A percentile compares a stretch with the other conserved stretches of the same genome.
Conservation (phyloP, 164 flowering plant genomes). For the Umbellularia californica region DNA sequence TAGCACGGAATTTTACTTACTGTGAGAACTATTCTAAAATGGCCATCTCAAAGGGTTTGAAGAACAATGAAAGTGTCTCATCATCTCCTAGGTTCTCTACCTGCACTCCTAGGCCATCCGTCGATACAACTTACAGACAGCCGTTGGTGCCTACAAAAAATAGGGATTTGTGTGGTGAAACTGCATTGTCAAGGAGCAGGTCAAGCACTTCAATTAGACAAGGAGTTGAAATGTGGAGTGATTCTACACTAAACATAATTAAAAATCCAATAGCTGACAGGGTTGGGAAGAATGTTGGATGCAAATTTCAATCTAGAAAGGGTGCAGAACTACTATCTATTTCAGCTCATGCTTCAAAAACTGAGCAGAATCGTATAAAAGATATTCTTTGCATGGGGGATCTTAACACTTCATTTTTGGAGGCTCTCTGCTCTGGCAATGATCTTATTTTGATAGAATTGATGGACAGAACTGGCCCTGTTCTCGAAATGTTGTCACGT, state of each 20-base stretch:
- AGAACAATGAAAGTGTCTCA: slow-evolving; percentile 30
- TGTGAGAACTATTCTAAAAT: slow-evolving; percentile 28
- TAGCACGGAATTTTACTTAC: slow-evolving; percentile 37
- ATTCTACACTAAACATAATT: slow-evolving; percentile 24
- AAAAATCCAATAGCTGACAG: slow-evolving; percentile 28
- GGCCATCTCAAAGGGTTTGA: slow-evolving; percentile 32
- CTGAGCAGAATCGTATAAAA: slow-evolving; percentile 41
- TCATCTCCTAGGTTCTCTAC: slow-evolving; percentile 60
- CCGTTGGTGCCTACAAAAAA: slow-evolving; percentile 28
- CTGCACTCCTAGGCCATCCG: slow-evolving; percentile 65
- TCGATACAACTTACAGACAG: slow-evolving; percentile 38
- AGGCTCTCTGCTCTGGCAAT: slow-evolving; percentile 66
- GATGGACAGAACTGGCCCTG: slow-evolving; percentile 77
- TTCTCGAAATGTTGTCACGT: slow-evolving; percentile 56
- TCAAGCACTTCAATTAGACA: slow-evolving; percentile 32
- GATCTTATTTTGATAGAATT: slow-evolving; percentile 61
- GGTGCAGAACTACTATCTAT: slow-evolving; percentile 21
- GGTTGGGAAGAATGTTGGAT: slow-evolving; percentile 22
- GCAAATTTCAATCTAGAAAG: slow-evolving; percentile 32
- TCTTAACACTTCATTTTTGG: slow-evolving; percentile 71
- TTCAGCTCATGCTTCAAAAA: slow-evolving; percentile 14
- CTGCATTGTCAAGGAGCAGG: slow-evolving; percentile 27
- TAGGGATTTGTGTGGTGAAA: slow-evolving; percentile 45
- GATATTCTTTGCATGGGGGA: slow-evolving; percentile 59
- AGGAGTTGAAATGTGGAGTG: slow-evolving; percentile 33